Percentiles rank a stretch among this genome's conserved stretches.
Evolutionary conservation across 2,329 filamentous ascomycete genomes (phyloP).

Genomic region (Pezicula rhizophila): DNA sequence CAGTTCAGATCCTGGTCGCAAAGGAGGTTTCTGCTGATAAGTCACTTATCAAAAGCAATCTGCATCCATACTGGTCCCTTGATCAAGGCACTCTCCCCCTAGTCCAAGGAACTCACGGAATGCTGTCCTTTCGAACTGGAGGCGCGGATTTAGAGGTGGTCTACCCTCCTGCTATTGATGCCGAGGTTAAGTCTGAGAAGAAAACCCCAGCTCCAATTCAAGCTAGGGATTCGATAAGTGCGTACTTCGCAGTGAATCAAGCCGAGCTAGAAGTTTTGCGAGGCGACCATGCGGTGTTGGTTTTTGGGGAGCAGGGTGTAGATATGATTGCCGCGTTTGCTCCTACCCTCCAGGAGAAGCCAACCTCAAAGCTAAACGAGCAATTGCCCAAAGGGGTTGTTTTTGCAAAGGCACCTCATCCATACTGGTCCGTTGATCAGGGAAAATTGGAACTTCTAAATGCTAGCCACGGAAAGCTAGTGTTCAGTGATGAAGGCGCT

Average conservation of each 20-base stretch:
- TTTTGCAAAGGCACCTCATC: background rate
- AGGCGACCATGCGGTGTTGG: background rate
- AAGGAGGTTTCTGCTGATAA: too few relatives aligned
- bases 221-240: background rate
- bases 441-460: background rate
- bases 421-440: conserved; percentile 5
- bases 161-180: background rate
- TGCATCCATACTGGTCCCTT: background rate
- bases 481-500: background rate
- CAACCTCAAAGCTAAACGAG: background rate
- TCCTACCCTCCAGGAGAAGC: background rate
- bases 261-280: background rate
- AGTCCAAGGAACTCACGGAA: conserved; percentile 2
- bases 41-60: background rate
- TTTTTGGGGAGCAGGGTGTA: background rate
- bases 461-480: background rate
- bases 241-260: background rate
- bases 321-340: background rate
- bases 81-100: conserved; percentile 1
- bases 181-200: background rate
- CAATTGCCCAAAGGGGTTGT: background rate
- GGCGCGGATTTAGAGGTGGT: background rate
- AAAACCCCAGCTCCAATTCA: background rate
- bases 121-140: background rate
- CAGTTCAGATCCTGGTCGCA: too few relatives aligned